Evolutionary conservation across 441 rosid genomes (phyloP), one percentile per base, ranked within the genome.

Genomic region (Lepidium campestre): DNA sequence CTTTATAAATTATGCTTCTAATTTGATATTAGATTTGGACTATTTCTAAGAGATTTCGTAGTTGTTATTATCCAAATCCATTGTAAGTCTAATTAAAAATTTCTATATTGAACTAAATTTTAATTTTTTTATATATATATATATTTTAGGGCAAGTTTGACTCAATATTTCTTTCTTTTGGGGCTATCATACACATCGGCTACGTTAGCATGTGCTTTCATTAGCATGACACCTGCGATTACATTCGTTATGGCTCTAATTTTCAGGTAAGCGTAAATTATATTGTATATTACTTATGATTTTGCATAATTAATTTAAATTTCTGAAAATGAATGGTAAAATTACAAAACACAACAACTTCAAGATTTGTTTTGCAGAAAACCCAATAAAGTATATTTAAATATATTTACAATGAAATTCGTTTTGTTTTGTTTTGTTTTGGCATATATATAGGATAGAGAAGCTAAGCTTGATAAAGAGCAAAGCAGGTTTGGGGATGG

Each of bases 111-210:
- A 29, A 10, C 20, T 27, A 10, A 40, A 8, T 46, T 0, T 22
- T 36, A 0, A 14, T 12, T 15, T 12, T 9, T 11, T n/a, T 3
- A 3, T 18, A 6, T 17, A 1, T 19, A 13, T 3, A 18, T 34
- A 54, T 50, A 20, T 49, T 47, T 64, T 57, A 76, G 79, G 76
- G 79, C 73, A 67, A 71, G 76, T 60, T 71, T 76, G 46, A 56
- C 74, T 45, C 79, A 76, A 15, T 71, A 71, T 56, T 67, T 71
- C 49, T 71, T 56, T 57, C 65, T 76, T 2, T 32, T 67, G 48
- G 79, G 76, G 25, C 63, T 76, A 41, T 71, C 76, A 23, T 70
- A 76, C 55, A 76, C 79, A 5, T 76, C 79, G 23, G 70, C 79
- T 40, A 67, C 79, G 20, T n/a, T 71, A 41, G 72, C 79, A 36